These are phyloP conservation scores for Trichoderma pleuroti DNA, from an alignment of 2,329 filamentous ascomycete genomes.

Conservation along the genomic window DNA sequence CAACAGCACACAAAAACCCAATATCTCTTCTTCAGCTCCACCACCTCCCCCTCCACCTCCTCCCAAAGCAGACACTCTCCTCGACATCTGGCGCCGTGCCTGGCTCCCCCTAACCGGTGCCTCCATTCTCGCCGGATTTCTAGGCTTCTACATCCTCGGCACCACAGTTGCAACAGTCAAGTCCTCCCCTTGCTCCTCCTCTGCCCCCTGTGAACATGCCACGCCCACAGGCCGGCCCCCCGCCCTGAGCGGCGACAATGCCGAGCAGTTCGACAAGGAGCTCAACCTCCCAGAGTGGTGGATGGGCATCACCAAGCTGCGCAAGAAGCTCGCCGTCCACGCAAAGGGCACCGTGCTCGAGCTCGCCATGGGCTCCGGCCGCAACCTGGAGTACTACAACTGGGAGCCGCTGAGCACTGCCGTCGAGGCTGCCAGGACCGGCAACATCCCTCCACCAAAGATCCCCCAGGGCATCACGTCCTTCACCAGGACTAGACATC, in stretches of 20 bases:
- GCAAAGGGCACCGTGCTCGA: conserved; percentile 59
- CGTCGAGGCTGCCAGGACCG: conserved; percentile 19
- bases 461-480: conserved; percentile 41
- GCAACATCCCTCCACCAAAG: conserved; percentile 19
- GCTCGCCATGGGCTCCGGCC: conserved; percentile 59
- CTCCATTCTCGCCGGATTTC: conserved; percentile 42
- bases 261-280: conserved; percentile 55
- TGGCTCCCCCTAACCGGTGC: conserved; percentile 46
- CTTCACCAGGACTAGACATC: conserved; percentile 62
- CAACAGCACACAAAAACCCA: conserved; percentile 11
- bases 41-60: conserved; percentile 25
- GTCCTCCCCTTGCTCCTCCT: conserved; percentile 23
- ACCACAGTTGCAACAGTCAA: conserved; percentile 37
- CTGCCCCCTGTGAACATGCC: conserved; percentile 32
- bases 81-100: conserved; percentile 37
- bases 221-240: conserved; percentile 48
- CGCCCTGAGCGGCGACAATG: conserved; percentile 44
- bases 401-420: conserved; percentile 44
- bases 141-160: conserved; percentile 47
- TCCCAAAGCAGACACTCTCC: conserved; percentile 33
- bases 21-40: not conserved
- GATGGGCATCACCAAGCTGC: conserved; percentile 52
- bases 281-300: conserved; percentile 56
- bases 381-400: conserved; percentile 58
- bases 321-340: conserved; percentile 45